phyloP scores from a whole-genome alignment of 768 basidiomycete genomes.

The Tephrocybe sp. region DNA sequence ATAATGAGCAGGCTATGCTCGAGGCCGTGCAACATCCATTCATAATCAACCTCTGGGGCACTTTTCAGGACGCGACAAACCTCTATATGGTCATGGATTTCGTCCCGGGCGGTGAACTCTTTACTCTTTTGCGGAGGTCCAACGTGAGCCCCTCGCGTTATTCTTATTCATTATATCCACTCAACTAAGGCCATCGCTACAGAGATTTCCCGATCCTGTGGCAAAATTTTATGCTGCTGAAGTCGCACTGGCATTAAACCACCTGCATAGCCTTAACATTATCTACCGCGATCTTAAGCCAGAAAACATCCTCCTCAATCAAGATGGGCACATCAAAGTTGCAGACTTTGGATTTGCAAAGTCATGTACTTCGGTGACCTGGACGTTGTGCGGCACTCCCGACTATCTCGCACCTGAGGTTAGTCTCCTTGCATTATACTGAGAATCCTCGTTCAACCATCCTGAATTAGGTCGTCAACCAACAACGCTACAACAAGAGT shows the following conservation, averaged over 20 bases:
- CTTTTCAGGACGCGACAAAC: conserved; percentile 88
- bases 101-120: conserved; percentile 95
- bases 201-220: conserved; percentile 96
- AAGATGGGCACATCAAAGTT: conserved; percentile 96
- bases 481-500: conserved; percentile 89
- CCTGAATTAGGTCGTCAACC: conserved; percentile 60
- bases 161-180: conserved; percentile 9
- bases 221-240: conserved; percentile 98
- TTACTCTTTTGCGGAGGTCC: conserved; percentile 87
- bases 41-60: conserved; percentile 95
- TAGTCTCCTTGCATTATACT: conserved; percentile 4
- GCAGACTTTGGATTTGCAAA: conserved; percentile 98
- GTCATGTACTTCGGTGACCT: conserved; percentile 79
- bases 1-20: conserved; percentile 89
- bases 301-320: conserved; percentile 90
- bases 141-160: conserved; percentile 52
- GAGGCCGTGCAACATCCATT: conserved; percentile 86
- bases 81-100: conserved; percentile 99
- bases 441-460: conserved; percentile 13
- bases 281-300: conserved; percentile 98
- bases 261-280: conserved; percentile 83
- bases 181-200: conserved; percentile 20
- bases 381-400: conserved; percentile 94
- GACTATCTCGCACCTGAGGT: conserved; percentile 98
- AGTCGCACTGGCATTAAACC: conserved; percentile 88